phyloP scores from a whole-genome alignment of 1,284 basidiomycete genomes.

The Ustilago sp. region DNA sequence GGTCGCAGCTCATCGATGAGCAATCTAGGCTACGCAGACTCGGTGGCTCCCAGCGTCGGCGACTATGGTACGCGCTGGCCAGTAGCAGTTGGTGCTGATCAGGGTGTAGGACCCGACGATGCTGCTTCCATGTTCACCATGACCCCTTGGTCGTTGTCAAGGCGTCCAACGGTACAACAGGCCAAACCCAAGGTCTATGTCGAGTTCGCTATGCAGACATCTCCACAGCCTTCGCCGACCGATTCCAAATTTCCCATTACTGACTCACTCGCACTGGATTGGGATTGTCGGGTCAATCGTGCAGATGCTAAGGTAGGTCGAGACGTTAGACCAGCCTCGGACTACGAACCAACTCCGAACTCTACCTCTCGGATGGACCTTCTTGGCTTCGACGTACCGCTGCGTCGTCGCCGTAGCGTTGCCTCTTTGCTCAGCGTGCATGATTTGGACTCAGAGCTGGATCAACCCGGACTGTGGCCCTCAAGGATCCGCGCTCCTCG shows the following conservation, averaged over 20 bases:
- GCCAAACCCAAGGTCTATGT: conserved; percentile 35
- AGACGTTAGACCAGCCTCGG: conserved; percentile 11
- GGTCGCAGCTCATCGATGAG: conserved; percentile 29
- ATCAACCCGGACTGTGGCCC: conserved; percentile 44
- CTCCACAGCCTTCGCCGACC: conserved; percentile 78
- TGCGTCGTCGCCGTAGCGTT: conserved; percentile 22
- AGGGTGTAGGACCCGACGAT: conserved; percentile 19
- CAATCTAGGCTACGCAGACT: conserved; percentile 8
- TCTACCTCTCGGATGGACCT: conserved; percentile 43
- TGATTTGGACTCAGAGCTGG: conserved; percentile 20
- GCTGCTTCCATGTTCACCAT: conserved; percentile 6
- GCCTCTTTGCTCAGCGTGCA: conserved; percentile 25
- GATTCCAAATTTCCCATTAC: conserved; percentile 75
- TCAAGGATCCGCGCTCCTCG: conserved; percentile 41
- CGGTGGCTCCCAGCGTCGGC: conserved; percentile 18
- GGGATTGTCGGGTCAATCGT: conserved; percentile 10
- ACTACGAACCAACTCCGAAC: background rate
- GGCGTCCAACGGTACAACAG: conserved; percentile 8
- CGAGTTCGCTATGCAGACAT: conserved; percentile 56
- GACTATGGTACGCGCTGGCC: conserved; percentile 43
- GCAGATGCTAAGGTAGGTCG: conserved; percentile 71
- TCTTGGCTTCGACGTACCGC: conserved; percentile 72
- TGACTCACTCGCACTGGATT: conserved; percentile 23
- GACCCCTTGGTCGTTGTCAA: conserved; percentile 7
- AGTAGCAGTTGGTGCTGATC: conserved; percentile 41